Base-by-base conservation (phyloP, 345 rosid genomes). In the Lepidium didymum region DNA sequence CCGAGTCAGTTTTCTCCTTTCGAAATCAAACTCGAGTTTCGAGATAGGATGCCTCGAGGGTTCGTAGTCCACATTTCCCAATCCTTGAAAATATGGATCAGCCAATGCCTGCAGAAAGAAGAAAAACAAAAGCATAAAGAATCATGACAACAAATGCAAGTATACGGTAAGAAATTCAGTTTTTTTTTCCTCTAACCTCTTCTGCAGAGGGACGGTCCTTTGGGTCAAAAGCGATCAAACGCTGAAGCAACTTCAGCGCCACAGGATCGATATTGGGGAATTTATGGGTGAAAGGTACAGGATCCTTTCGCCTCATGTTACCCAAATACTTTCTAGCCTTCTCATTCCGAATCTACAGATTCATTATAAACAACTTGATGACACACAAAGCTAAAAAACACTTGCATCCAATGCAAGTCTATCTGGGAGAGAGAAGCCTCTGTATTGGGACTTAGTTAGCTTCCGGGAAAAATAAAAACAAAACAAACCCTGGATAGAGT, bases 191-290 rank as follows among this genome's bases (percentile, higher is more conserved):
- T 34, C 66, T 80, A 78, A 86, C 83, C 97, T 94, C 93, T 82
- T 87, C 93, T 16, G 97, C 96, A 70, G 97, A 82, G 54, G 91
- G 96, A 57, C 96, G 96, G 64, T 91, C 88, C 76, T 87, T 86
- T 45, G 99, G 97, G 79, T 94, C 96, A 79, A 94, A 91, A 55
- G 97, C 99, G 65, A 94, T 81, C 80, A 94, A 75, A 45, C 90
- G 89, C 76, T 89, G 80, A 50, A 94, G 91, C 67, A 94, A 80
- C 61, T 79, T 67, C 65, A 94, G 80, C 69, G 97, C 97, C 78
- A 73, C 69, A 67, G 89, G 87, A 80, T 88, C 91, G 62, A 59
- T 81, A 71, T 82, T 76, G n/a, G 84, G 88, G 75, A 88, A 86
- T 36, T 83, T 86, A 59, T 75, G 69, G 5, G 82, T 76, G 69